phyloP scores from a whole-genome alignment of 2,329 filamentous ascomycete genomes.

The Ophiosphaerella korrae region DNA sequence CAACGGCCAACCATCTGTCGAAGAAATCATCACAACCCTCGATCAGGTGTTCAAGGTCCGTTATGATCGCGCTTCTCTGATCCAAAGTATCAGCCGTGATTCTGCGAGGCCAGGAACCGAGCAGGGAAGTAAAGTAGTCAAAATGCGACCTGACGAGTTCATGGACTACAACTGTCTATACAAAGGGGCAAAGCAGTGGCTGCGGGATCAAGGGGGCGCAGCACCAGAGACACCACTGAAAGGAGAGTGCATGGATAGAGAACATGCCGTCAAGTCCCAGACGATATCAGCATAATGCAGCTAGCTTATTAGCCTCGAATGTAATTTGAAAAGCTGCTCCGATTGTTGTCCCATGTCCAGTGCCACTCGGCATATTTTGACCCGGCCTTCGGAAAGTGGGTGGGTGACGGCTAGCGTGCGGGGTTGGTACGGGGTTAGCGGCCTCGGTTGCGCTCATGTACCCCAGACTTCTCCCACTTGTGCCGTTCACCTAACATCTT shows the following conservation, averaged over 20 bases:
- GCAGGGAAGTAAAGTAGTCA: slow-evolving; percentile 36
- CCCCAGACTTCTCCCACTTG: slow-evolving; percentile 8
- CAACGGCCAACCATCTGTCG: slow-evolving; percentile 7
- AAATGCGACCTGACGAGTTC: slow-evolving; percentile 49
- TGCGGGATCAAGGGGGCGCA: no score
- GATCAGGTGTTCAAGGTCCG: slow-evolving; percentile 13
- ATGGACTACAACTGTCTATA: slow-evolving; percentile 51
- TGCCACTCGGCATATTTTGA: no score
- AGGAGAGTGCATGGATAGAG: no score
- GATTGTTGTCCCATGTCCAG: no score
- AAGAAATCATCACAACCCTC: slow-evolving; percentile 23
- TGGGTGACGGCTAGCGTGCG: no score
- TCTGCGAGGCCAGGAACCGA: slow-evolving; percentile 48
- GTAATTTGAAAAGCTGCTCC: no score
- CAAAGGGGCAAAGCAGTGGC: slow-evolving; percentile 44
- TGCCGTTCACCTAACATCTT: background rate
- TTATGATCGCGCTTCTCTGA: slow-evolving; percentile 48
- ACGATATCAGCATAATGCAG: no score
- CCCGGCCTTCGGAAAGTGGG: no score
- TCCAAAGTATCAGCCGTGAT: slow-evolving; percentile 53
- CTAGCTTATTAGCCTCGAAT: no score
- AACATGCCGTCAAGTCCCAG: background rate
- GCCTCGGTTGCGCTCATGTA: background rate
- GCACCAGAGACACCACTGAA: no score
- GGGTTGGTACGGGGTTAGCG: no score